A percentile compares a stretch with the other conserved stretches of the same genome.
These are phyloP conservation scores for Starmera stellimalicola DNA, from an alignment of 1,139 yeast species.

Conservation along the genomic window DNA sequence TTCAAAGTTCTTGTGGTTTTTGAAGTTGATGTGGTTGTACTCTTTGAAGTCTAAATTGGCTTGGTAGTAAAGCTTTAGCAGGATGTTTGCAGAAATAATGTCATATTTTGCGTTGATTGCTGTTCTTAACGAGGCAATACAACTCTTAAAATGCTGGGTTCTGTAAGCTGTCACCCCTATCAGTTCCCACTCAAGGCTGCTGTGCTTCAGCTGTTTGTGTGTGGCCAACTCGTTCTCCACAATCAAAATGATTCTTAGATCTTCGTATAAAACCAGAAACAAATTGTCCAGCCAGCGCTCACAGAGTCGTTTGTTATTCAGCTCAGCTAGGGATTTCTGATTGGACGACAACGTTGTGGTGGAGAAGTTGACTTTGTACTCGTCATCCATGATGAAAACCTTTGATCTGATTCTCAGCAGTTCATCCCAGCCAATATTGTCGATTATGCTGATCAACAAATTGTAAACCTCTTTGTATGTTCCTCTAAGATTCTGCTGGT, in stretches of 20 bases:
- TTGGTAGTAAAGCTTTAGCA: constrained; percentile 24
- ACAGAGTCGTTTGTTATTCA: constrained; percentile 73
- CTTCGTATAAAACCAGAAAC: constrained; percentile 81
- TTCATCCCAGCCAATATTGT: constrained; percentile 84
- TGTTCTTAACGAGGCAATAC: constrained; percentile 69
- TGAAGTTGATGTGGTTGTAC: background rate
- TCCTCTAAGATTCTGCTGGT: constrained; percentile 67
- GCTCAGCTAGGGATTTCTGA: background rate
- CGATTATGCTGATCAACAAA: constrained; percentile 50
- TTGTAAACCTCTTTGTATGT: constrained; percentile 78
- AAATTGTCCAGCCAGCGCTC: constrained; percentile 92
- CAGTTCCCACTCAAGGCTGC: constrained; percentile 90
- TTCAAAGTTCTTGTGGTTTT: background rate
- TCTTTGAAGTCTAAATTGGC: constrained; percentile 4
- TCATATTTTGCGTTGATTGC: constrained; percentile 72
- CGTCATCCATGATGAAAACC: constrained; percentile 94
- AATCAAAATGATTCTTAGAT: constrained; percentile 71
- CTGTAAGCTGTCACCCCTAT: constrained; percentile 77
- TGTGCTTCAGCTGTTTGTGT: constrained; percentile 63
- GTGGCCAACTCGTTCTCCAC: constrained; percentile 79
- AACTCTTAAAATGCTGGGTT: constrained; percentile 71
- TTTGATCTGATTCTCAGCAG: constrained; percentile 69
- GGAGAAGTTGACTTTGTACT: constrained; percentile 33
- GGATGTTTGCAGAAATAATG: constrained; percentile 32
- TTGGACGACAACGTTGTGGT: constrained; percentile 5